Evolutionary conservation across 495 filamentous ascomycete species (phyloP).

Genomic region (Podospora pseudoanserina): DNA sequence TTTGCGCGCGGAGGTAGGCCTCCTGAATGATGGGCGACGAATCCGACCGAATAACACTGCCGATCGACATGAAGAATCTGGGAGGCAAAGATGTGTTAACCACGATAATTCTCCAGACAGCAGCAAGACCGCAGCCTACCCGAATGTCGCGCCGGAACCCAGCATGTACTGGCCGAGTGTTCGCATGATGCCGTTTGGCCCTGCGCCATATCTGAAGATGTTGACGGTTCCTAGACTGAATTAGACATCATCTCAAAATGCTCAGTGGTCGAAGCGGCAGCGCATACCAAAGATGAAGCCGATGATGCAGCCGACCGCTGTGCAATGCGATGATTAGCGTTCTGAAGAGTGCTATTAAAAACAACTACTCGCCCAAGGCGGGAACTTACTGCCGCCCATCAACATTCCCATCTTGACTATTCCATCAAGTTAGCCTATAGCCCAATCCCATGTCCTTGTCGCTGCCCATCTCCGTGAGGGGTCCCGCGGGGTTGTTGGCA

Average conservation of each 20-base stretch:
- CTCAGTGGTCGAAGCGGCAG: background rate
- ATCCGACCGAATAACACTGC: constrained; percentile 90
- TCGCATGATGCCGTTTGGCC: constrained; percentile 87
- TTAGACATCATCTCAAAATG: constrained; percentile 20
- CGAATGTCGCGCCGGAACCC: constrained; percentile 94
- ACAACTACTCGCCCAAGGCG: background rate
- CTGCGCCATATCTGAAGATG: constrained; percentile 89
- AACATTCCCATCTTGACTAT: constrained; percentile 96
- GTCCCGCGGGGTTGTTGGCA: constrained; percentile 19
- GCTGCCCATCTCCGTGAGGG: background rate
- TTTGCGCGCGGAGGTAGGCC: constrained; percentile 57
- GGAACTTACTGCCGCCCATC: constrained; percentile 88
- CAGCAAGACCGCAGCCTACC: constrained; percentile 54
- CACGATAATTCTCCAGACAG: background rate
- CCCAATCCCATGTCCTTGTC: background rate
- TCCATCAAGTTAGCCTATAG: constrained; percentile 26
- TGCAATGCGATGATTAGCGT: background rate
- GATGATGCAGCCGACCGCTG: constrained; percentile 92
- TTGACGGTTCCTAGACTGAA: constrained; percentile 70
- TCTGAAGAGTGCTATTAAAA: background rate
- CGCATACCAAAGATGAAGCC: constrained; percentile 89
- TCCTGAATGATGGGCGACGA: constrained; percentile 58
- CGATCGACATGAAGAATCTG: constrained; percentile 99
- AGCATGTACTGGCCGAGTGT: constrained; percentile 96
- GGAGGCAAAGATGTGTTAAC: background rate